Percentiles rank a stretch among this genome's conserved stretches.
Evolutionary conservation across 2,329 filamentous ascomycete genomes (phyloP).

Genomic region (Epichloe amarillans): DNA sequence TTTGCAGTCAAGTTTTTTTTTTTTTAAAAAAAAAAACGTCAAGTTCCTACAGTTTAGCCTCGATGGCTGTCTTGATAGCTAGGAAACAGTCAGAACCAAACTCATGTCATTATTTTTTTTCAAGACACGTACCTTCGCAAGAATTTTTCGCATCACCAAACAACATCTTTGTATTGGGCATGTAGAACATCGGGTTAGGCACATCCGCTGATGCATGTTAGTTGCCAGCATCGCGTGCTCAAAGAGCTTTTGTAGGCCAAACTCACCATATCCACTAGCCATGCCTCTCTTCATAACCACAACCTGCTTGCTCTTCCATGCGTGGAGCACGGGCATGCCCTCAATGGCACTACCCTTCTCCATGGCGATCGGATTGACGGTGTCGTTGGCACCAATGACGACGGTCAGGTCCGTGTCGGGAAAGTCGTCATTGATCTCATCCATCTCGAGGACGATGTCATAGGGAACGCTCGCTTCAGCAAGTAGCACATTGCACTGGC

Average conservation of each 20-base stretch:
- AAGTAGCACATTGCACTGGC: slow-evolving; percentile 82
- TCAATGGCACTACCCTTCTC: slow-evolving; percentile 75
- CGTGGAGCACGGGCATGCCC: slow-evolving; percentile 84
- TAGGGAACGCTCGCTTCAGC: slow-evolving; percentile 82
- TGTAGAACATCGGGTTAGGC: slow-evolving; percentile 87
- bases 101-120: neutral
- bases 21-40: no score
- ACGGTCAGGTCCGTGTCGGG: slow-evolving; percentile 72
- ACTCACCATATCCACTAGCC: slow-evolving; percentile 71
- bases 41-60: slow-evolving; percentile 8
- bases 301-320: slow-evolving; percentile 88
- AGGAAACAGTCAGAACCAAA: slow-evolving; percentile 8
- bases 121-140: slow-evolving; percentile 52
- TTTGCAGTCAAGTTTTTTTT: no score
- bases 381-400: slow-evolving; percentile 86
- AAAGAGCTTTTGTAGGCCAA: neutral
- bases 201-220: slow-evolving; percentile 52
- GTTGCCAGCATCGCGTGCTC: neutral
- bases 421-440: slow-evolving; percentile 92
- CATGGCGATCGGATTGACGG: slow-evolving; percentile 79
- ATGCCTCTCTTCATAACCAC: slow-evolving; percentile 89
- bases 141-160: slow-evolving; percentile 81
- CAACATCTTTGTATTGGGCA: slow-evolving; percentile 80
- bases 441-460: slow-evolving; percentile 89
- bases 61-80: slow-evolving; percentile 10